A percentile compares a stretch with the other conserved stretches of the same genome.
Evolutionary conservation across 148 eudicot species (phyloP).

Genomic region (Simmondsia chinensis): DNA sequence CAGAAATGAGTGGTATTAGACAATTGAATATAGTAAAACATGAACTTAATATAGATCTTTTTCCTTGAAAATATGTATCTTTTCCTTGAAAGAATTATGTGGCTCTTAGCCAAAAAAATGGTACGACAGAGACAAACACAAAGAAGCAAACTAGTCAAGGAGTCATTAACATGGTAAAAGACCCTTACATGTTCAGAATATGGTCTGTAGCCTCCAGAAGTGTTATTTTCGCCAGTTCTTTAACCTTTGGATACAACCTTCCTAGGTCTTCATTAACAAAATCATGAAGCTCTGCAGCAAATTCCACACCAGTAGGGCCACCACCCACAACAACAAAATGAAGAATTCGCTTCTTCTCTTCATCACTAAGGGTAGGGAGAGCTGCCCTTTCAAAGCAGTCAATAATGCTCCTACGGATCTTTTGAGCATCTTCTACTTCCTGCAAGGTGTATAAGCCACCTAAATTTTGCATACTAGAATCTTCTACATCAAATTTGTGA

Average conservation of each 20-base stretch:
- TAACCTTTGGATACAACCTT: conserved; percentile 40
- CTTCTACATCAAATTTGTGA: too few relatives aligned
- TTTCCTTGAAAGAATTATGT: too few relatives aligned
- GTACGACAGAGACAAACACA: too few relatives aligned
- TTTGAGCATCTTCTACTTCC: conserved; percentile 74
- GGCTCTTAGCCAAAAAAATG: too few relatives aligned
- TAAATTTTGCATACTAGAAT: background rate
- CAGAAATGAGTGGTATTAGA: too few relatives aligned
- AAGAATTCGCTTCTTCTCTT: conserved; percentile 47
- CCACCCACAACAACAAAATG: conserved; percentile 73
- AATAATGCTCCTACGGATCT: conserved; percentile 41
- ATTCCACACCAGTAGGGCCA: conserved; percentile 74
- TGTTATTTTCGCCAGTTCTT: conserved; percentile 45
- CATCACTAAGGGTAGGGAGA: conserved; percentile 50
- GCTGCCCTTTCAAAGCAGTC: conserved; percentile 60
- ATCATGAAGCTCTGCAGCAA: conserved; percentile 69
- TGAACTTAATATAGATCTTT: too few relatives aligned
- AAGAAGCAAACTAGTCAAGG: background rate
- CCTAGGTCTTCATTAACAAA: conserved; percentile 50
- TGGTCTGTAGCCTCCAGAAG: conserved; percentile 70
- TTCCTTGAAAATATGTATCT: too few relatives aligned
- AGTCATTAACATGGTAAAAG: background rate
- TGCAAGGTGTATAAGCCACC: conserved; percentile 4
- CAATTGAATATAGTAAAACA: too few relatives aligned
- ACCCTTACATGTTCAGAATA: conserved; percentile 52